Evolutionary conservation across 106 monocot genomes (phyloP), one percentile per base, ranked within the genome.

Genomic region (Posidonia australis): DNA sequence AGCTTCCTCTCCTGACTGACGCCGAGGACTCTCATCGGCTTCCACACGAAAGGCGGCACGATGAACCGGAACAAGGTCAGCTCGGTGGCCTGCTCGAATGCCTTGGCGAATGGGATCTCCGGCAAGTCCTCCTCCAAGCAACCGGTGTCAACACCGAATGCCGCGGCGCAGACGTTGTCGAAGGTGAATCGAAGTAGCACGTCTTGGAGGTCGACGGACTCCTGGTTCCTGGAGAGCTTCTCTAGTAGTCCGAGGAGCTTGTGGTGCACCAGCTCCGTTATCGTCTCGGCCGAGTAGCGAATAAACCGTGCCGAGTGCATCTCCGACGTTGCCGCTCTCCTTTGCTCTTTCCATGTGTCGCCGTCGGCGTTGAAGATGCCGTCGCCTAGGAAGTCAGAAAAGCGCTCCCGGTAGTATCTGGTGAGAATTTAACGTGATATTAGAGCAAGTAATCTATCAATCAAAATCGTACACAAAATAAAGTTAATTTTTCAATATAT

Each of bases 281-380:
- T 32, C 18, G 74, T 77, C 12, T 60, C 20, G 7, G 70, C 65
- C 20, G 96, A 84, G 70, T 75, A 83, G 13, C 68, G 68, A 0
- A 32, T 47, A 64, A 82, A 96, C 17, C 82, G 51, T 1, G 66
- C 9, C 7, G 96, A 87, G 74, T 90, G 96, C 84, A 96, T 90
- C 78, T 90, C 96, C 7, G 70, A 54, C 1, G 79, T 68, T 20
- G 87, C 87, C 11, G 84, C 86, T 7, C 80, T 70, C 23, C 96
- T 77, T 77, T 98, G 96, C 47, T 81, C 80, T 46, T 73, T 73
- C 96, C 90, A 98, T 14, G 11, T 27, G 27, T 68, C 63, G 44
- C 63, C 80, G 63, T 98, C 96, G 29, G 90, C 90, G 73, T 98
- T 98, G 80, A 98, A 98, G 44, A 98, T 98, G 30, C 96, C 96